Percentiles rank a stretch among this genome's conserved stretches.
Conservation (phyloP, 176 grass and related monocot species). For the Carex littledalei region DNA sequence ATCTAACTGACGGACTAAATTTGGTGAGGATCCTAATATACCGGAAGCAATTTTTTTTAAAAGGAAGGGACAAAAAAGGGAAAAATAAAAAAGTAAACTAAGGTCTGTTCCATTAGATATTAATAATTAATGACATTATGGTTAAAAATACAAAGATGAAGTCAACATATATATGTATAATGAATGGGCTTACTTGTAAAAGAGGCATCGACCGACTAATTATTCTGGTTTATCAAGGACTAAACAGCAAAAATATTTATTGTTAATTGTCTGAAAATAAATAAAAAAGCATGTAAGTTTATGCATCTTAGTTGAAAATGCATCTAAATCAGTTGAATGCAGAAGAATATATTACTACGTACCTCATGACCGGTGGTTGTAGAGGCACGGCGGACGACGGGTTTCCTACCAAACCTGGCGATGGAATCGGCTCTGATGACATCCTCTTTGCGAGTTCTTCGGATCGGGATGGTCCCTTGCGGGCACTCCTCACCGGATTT, state of each 20-base stretch:
- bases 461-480: slow-evolving; percentile 49
- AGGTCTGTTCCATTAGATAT: not conserved
- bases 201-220: not conserved
- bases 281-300: no score
- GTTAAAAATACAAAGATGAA: not conserved
- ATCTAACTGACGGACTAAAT: not conserved
- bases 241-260: no score
- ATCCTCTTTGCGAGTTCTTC: slow-evolving; percentile 54
- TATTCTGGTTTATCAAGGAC: not conserved
- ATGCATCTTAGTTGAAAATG: no score
- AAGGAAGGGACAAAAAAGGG: not conserved
- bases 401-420: slow-evolving; percentile 57
- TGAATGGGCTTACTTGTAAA: not conserved
- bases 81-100: not conserved
- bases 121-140: not conserved
- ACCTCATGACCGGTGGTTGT: slow-evolving; percentile 59
- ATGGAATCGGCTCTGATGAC: slow-evolving; percentile 52
- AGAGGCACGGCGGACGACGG: slow-evolving; percentile 42
- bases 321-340: not conserved
- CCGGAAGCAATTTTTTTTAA: not conserved
- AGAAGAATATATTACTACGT: not conserved
- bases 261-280: no score
- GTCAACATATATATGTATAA: not conserved
- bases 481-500: slow-evolving; percentile 52
- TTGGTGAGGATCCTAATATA: not conserved